phyloP scores from a whole-genome alignment of 345 rosid genomes.

The Excoecaria agallocha region DNA sequence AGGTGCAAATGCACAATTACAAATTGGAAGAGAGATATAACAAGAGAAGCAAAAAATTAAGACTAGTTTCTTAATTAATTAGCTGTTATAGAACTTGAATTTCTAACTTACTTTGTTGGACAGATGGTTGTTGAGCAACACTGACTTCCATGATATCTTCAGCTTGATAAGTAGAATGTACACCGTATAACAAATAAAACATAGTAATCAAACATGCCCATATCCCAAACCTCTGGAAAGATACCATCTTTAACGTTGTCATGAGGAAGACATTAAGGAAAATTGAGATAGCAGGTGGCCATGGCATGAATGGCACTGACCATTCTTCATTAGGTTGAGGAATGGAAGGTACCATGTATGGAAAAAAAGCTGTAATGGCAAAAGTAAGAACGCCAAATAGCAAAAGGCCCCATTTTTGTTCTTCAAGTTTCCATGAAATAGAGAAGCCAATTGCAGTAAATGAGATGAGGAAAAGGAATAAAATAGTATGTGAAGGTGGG shows the following conservation, averaged over 20 bases:
- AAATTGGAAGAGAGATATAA: neutral
- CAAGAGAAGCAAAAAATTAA: neutral
- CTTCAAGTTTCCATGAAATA: constrained; percentile 57
- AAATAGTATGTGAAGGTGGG: constrained; percentile 51
- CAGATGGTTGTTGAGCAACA: constrained; percentile 31
- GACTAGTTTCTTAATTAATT: neutral
- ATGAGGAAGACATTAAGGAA: constrained; percentile 74
- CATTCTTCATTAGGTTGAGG: constrained; percentile 37
- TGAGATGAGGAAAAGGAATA: constrained; percentile 73
- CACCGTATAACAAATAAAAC: constrained; percentile 81
- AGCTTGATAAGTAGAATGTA: constrained; percentile 76
- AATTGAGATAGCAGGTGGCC: constrained; percentile 75
- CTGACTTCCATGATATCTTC: constrained; percentile 51
- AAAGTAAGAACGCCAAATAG: constrained; percentile 42
- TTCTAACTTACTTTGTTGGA: constrained; percentile 41
- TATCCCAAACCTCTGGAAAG: constrained; percentile 65
- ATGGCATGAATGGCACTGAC: constrained; percentile 93
- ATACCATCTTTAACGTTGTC: constrained; percentile 53
- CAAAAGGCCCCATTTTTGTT: constrained; percentile 53
- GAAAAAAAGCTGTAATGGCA: constrained; percentile 47
- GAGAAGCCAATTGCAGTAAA: constrained; percentile 55
- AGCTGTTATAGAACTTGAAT: constrained; percentile 36
- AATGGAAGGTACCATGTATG: constrained; percentile 31
- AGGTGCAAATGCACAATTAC: neutral
- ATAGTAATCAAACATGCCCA: constrained; percentile 66